phyloP scores from a whole-genome alignment of 257 asterid species.

The Solanum pimpinellifolium region DNA sequence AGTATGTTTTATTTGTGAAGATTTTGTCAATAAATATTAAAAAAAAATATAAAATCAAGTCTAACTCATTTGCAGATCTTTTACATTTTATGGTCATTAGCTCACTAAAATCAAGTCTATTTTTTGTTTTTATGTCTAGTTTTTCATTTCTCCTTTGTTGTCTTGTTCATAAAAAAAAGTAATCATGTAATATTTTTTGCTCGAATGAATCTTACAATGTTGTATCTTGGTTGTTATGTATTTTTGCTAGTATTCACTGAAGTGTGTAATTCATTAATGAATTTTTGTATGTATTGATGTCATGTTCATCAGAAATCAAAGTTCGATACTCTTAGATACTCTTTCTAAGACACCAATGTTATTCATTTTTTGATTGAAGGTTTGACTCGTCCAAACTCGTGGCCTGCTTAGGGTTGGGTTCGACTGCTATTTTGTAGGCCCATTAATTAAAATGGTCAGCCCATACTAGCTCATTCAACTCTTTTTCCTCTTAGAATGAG shows the following conservation, averaged over 20 bases:
- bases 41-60: too few species aligned
- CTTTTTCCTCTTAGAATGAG: too few species aligned
- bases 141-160: not conserved
- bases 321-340: not conserved
- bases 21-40: not conserved
- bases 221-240: not conserved
- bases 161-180: not conserved
- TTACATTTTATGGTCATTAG: not conserved
- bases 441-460: not conserved
- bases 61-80: not conserved
- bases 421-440: not conserved
- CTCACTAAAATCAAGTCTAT: not conserved
- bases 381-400: accelerated
- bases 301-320: not conserved
- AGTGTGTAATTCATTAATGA: not conserved
- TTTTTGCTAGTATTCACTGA: not conserved
- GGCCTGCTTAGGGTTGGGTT: not conserved
- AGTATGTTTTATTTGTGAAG: not conserved
- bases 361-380: not conserved
- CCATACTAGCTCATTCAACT: not conserved
- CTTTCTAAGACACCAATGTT: not conserved
- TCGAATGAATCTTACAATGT: not conserved
- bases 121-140: not conserved
- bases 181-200: not conserved
- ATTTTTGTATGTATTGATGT: not conserved